phyloP scores from a whole-genome alignment of 768 basidiomycete species.

The Tulasnella calospora region DNA sequence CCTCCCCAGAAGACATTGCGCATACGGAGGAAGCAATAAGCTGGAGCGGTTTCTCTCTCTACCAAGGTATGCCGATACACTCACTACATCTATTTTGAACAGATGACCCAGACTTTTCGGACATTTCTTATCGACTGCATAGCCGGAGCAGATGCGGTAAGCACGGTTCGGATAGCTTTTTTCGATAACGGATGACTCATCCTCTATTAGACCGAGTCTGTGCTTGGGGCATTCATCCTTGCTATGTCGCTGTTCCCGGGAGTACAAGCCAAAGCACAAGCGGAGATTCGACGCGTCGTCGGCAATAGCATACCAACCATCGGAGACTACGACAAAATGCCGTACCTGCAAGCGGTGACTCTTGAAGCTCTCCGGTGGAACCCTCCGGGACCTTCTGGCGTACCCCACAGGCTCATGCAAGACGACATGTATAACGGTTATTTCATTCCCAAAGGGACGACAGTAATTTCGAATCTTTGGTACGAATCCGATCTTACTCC shows the following conservation, averaged over 20 bases:
- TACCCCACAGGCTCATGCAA: slow-evolving; percentile 17
- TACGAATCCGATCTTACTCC: neutral
- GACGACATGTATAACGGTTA: slow-evolving; percentile 27
- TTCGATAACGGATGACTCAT: neutral
- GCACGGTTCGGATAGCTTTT: neutral
- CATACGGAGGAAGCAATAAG: neutral
- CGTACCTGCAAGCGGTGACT: slow-evolving; percentile 18
- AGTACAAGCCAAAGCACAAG: slow-evolving; percentile 14
- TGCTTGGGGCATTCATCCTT: slow-evolving; percentile 24
- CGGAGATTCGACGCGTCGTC: slow-evolving; percentile 18
- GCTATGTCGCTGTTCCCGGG: slow-evolving; percentile 26
- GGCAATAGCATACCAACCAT: slow-evolving; percentile 18
- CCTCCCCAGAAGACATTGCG: neutral
- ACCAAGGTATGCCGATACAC: neutral
- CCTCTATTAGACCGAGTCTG: slow-evolving; percentile 7
- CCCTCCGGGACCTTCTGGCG: slow-evolving; percentile 4
- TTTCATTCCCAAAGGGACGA: slow-evolving; percentile 20
- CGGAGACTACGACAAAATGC: slow-evolving; percentile 18
- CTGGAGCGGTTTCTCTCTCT: neutral
- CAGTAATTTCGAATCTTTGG: slow-evolving; percentile 26
- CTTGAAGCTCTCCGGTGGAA: slow-evolving; percentile 18
- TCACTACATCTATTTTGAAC: neutral
- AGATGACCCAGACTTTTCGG: neutral
- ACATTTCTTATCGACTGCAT: neutral
- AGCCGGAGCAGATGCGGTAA: slow-evolving; percentile 5